Conservation (phyloP, 2,329 filamentous ascomycete genomes). For the Xylaria arbuscula region DNA sequence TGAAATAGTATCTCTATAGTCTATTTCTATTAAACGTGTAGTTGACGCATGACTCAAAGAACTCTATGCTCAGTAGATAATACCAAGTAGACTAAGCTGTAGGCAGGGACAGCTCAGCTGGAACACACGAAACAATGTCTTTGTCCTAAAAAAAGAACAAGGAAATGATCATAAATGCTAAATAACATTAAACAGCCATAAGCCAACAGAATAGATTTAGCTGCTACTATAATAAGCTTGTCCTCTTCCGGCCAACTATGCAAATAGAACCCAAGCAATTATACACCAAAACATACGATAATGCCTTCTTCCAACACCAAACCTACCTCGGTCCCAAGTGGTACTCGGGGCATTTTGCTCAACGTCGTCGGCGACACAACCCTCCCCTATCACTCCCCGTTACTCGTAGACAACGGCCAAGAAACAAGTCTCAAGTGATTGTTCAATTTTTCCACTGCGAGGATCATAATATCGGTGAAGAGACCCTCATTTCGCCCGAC, state of each 20-base stretch:
- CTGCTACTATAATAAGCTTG: background rate
- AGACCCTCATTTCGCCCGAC: constrained; percentile 13
- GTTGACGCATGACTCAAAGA: no score
- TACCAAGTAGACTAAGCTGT: no score
- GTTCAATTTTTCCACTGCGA: constrained; percentile 34
- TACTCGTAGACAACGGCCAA: background rate
- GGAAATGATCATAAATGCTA: background rate
- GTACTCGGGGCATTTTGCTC: constrained; percentile 28
- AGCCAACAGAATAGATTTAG: background rate
- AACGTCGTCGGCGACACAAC: background rate
- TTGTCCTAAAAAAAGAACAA: background rate
- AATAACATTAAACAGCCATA: background rate
- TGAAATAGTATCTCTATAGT: no score
- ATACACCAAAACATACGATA: background rate
- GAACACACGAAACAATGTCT: background rate
- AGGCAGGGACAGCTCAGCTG: no score
- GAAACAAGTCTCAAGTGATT: background rate
- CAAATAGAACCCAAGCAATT: no score
- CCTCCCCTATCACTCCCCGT: background rate
- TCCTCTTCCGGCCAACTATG: background rate
- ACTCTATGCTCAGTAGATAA: no score
- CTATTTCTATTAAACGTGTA: no score
- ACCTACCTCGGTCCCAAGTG: background rate
- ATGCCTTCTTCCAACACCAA: background rate
- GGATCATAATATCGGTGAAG: constrained; percentile 7